A percentile compares a stretch with the other conserved stretches of the same genome.
These are phyloP conservation scores for Claviceps monticola DNA, from an alignment of 2,329 filamentous ascomycete species.

Conservation along the genomic window DNA sequence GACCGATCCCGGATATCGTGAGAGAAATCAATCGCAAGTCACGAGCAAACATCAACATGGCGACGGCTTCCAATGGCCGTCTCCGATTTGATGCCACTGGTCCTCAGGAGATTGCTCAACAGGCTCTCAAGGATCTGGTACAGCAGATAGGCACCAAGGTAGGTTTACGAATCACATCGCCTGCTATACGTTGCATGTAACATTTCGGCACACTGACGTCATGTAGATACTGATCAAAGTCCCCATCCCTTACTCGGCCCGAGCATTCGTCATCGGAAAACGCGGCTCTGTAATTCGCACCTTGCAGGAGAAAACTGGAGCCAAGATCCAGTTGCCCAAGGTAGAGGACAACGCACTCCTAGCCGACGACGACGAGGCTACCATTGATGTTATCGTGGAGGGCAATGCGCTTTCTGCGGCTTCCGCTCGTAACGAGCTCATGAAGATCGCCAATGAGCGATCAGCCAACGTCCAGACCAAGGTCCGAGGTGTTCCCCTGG, in stretches of 20 bases:
- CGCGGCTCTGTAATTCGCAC: conserved; percentile 81
- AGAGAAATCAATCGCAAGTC: conserved; percentile 88
- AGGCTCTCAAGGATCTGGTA: conserved; percentile 80
- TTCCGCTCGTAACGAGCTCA: conserved; percentile 69
- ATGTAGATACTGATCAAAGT: conserved; percentile 48
- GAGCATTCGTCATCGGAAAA: conserved; percentile 86
- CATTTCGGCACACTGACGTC: conserved; percentile 2
- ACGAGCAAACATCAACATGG: conserved; percentile 72
- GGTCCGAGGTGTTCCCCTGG: conserved; percentile 70
- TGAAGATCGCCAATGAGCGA: conserved; percentile 77
- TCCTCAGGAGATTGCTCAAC: conserved; percentile 67
- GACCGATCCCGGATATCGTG: conserved; percentile 70
- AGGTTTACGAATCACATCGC: conserved; percentile 15
- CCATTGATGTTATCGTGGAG: conserved; percentile 77
- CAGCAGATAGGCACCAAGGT: conserved; percentile 80
- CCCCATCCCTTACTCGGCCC: conserved; percentile 67
- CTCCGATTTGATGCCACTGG: conserved; percentile 77
- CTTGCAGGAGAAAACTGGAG: conserved; percentile 79
- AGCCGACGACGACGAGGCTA: conserved; percentile 64
- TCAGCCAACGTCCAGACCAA: conserved; percentile 70
- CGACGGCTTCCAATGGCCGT: conserved; percentile 54
- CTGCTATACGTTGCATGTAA: too few relatives aligned
- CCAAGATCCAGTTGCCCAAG: conserved; percentile 80
- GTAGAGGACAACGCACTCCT: conserved; percentile 46
- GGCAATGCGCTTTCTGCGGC: conserved; percentile 82